Conservation (phyloP, 1,284 basidiomycete species). For the Microbotryum scabiosae region DNA sequence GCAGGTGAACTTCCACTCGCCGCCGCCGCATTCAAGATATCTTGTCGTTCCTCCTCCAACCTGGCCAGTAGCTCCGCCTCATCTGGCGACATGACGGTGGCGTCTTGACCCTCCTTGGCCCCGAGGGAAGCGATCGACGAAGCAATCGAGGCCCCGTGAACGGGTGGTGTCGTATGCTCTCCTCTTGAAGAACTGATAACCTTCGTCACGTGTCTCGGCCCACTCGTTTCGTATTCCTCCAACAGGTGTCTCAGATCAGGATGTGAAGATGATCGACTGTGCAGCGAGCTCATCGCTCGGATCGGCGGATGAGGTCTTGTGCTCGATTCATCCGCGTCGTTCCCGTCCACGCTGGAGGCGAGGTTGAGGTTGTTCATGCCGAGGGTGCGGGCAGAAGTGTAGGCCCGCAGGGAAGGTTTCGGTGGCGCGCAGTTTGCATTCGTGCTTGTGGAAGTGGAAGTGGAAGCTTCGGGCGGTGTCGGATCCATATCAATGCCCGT, state of each 20-base stretch:
- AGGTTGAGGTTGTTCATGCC: constrained; percentile 9
- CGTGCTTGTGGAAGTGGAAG: neutral
- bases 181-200: neutral
- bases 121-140: too few relatives aligned
- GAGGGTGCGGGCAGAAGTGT: constrained; percentile 27
- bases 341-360: neutral
- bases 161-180: neutral
- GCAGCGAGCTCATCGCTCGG: neutral
- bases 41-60: too few relatives aligned
- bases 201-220: constrained; percentile 14
- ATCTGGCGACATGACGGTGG: too few relatives aligned
- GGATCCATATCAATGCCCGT: neutral
- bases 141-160: neutral
- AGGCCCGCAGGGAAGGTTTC: constrained; percentile 19
- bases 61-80: too few relatives aligned
- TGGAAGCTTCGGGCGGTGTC: neutral
- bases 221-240: constrained; percentile 9
- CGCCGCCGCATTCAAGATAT: too few relatives aligned
- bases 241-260: constrained; percentile 21
- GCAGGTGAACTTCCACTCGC: too few relatives aligned
- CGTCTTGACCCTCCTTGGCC: too few relatives aligned
- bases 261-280: constrained; percentile 15
- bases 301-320: too few relatives aligned
- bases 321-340: neutral
- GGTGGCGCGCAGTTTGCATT: neutral